Conservation (phyloP, 164 flowering plant species). For the Piper longum region DNA sequence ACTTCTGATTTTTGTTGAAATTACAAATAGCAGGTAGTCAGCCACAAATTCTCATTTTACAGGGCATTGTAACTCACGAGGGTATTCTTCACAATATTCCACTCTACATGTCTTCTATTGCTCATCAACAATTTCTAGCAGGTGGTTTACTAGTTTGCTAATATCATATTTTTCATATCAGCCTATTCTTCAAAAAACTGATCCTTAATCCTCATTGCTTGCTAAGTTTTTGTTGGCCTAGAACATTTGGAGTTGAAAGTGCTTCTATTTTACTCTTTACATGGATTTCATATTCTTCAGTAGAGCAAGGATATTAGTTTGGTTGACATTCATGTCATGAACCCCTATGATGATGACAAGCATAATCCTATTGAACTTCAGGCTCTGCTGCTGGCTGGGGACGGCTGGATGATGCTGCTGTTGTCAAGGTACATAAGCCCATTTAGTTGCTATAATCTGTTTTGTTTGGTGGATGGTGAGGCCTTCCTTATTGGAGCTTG, state of each 20-base stretch:
- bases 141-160: slow-evolving; percentile 23
- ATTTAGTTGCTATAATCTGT: background rate
- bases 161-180: background rate
- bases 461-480: too few species aligned
- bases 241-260: too few species aligned
- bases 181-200: background rate
- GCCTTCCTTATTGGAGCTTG: too few species aligned
- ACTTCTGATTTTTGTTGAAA: background rate
- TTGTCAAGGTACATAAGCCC: slow-evolving; percentile 63
- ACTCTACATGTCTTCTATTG: slow-evolving; percentile 62
- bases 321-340: too few species aligned
- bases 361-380: slow-evolving; percentile 8
- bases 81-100: slow-evolving; percentile 58
- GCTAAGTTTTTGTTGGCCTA: too few species aligned
- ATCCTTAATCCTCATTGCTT: background rate
- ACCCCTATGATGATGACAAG: too few species aligned
- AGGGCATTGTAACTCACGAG: slow-evolving; percentile 94
- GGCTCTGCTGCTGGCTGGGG: slow-evolving; percentile 99
- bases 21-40: slow-evolving; percentile 1
- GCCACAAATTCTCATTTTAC: slow-evolving; percentile 3
- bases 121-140: slow-evolving; percentile 77
- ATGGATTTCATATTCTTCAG: too few species aligned
- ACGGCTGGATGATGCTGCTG: slow-evolving; percentile 78
- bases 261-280: too few species aligned
- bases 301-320: too few species aligned